Percentiles rank a stretch among this genome's conserved stretches.
Conservation (phyloP, 257 asterid species). For the Marsdenia floribunda region DNA sequence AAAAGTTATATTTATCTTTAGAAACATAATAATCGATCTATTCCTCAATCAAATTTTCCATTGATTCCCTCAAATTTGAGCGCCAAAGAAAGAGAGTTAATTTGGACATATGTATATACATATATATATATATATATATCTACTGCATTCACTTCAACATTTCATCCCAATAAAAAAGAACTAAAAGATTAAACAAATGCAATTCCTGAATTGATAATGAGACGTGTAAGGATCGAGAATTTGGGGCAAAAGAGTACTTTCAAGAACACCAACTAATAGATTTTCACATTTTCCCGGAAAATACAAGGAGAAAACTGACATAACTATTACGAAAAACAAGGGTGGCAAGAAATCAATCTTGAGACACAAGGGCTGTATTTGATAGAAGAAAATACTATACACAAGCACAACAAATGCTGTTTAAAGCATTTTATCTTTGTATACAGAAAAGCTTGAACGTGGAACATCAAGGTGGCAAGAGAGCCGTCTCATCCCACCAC, state of each 20-base stretch:
- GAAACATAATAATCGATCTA: no score
- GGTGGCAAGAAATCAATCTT: background rate
- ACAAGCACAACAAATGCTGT: slow-evolving; percentile 41
- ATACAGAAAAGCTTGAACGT: slow-evolving; percentile 27
- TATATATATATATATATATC: no score
- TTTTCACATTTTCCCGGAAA: background rate
- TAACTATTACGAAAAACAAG: no score
- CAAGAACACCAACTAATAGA: background rate
- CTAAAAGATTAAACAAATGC: no score
- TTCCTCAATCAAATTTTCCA: no score
- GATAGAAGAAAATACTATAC: slow-evolving; percentile 26
- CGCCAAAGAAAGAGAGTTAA: no score
- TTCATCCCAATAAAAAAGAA: no score
- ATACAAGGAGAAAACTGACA: background rate
- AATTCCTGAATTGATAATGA: no score
- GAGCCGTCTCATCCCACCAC: slow-evolving; percentile 19
- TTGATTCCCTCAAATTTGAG: no score
- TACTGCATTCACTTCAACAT: no score
- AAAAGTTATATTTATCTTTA: no score
- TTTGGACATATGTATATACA: no score
- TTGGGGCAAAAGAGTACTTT: background rate
- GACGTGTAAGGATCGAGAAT: background rate
- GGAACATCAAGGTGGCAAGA: slow-evolving; percentile 24
- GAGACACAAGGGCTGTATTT: background rate
- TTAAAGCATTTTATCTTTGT: slow-evolving; percentile 30